phyloP scores from a whole-genome alignment of 768 basidiomycete genomes.

The Scleroderma citrinum region DNA sequence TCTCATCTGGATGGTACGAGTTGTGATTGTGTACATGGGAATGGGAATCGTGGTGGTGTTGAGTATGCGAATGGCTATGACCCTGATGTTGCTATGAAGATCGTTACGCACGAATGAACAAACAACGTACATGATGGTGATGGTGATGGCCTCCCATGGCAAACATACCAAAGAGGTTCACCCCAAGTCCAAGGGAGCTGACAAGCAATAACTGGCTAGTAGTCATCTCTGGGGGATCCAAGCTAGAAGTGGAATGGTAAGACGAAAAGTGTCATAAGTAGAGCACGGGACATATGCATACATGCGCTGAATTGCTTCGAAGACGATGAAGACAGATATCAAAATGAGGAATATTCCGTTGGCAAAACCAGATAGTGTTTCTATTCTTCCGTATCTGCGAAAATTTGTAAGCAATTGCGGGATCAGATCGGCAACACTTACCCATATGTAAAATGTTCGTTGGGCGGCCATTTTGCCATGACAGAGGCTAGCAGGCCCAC shows the following conservation, averaged over 20 bases:
- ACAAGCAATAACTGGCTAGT: conserved; percentile 88
- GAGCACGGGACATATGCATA: conserved; percentile 30
- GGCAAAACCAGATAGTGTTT: conserved; percentile 96
- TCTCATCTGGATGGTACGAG: conserved; percentile 19
- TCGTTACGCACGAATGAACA: not conserved
- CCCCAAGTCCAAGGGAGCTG: conserved; percentile 81
- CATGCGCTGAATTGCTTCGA: conserved; percentile 95
- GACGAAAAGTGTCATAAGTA: not conserved
- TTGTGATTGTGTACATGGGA: conserved; percentile 22
- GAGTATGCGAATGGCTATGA: conserved; percentile 41
- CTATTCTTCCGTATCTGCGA: conserved; percentile 85
- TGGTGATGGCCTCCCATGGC: conserved; percentile 96
- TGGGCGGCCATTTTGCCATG: conserved; percentile 97
- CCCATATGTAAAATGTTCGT: conserved; percentile 95
- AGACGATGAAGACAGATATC: conserved; percentile 97
- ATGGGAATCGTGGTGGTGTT: conserved; percentile 30
- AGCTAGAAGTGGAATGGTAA: conserved; percentile 32
- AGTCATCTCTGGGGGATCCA: conserved; percentile 97
- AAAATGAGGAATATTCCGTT: conserved; percentile 92
- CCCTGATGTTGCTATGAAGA: conserved; percentile 7
- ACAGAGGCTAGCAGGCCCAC: conserved; percentile 95
- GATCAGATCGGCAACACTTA: conserved; percentile 28
- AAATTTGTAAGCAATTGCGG: not conserved
- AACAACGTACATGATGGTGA: conserved; percentile 48
- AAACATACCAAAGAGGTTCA: conserved; percentile 98